phyloP scores from a whole-genome alignment of 1,284 basidiomycete species.

The Rhodotorula sp. region DNA sequence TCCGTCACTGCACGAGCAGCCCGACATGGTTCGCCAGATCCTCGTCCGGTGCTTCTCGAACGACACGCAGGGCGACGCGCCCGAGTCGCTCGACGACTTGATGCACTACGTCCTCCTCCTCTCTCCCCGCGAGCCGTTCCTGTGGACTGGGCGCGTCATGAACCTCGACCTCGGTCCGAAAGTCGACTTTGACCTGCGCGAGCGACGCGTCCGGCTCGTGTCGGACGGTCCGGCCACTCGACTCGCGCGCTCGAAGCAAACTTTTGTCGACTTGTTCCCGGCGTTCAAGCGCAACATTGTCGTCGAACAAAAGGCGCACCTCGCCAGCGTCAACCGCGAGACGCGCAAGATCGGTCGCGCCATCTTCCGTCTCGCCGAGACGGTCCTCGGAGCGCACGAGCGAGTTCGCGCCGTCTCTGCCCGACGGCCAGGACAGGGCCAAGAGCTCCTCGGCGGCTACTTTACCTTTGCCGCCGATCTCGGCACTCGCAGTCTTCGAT shows the following conservation, averaged over 20 bases:
- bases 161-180: slow-evolving; percentile 60
- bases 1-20: slow-evolving; percentile 74
- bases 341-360: slow-evolving; percentile 85
- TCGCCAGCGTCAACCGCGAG: slow-evolving; percentile 84
- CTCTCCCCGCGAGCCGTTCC: slow-evolving; percentile 80
- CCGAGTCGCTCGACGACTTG: slow-evolving; percentile 48
- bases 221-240: slow-evolving; percentile 81
- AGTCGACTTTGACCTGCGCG: slow-evolving; percentile 74
- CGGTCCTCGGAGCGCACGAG: slow-evolving; percentile 85
- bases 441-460: slow-evolving; percentile 91
- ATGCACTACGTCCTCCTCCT: slow-evolving; percentile 75
- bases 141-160: slow-evolving; percentile 88
- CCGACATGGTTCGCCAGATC: slow-evolving; percentile 75
- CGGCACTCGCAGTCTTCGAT: slow-evolving; percentile 79
- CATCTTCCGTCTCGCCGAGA: slow-evolving; percentile 85
- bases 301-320: slow-evolving; percentile 84
- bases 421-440: slow-evolving; percentile 59
- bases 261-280: slow-evolving; percentile 67
- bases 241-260: slow-evolving; percentile 72
- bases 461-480: slow-evolving; percentile 91
- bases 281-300: slow-evolving; percentile 58
- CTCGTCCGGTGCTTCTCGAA: slow-evolving; percentile 75
- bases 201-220: slow-evolving; percentile 77
- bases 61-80: slow-evolving; percentile 49
- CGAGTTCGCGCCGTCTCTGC: slow-evolving; percentile 60